Conservation (phyloP, 768 basidiomycete species). For the Russula sp. region DNA sequence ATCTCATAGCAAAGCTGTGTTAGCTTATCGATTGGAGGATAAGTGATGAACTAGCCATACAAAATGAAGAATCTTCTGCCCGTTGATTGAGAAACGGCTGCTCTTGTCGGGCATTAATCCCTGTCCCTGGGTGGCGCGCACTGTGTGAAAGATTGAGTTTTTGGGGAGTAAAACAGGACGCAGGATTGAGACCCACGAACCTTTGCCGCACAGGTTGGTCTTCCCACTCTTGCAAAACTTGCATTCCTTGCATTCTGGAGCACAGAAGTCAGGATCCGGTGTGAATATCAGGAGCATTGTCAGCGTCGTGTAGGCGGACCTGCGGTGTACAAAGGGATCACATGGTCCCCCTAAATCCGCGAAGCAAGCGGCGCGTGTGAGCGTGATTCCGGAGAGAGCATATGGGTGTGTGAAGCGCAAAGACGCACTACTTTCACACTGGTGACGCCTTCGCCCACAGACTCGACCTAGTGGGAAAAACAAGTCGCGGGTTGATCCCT, state of each 20-base stretch:
- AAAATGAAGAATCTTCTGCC: conserved; percentile 84
- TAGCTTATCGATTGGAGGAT: background rate
- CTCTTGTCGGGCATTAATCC: conserved; percentile 92
- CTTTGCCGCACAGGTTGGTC: conserved; percentile 96
- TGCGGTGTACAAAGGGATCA: conserved; percentile 93
- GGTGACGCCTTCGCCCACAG: conserved; percentile 94
- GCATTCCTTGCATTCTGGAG: conserved; percentile 80
- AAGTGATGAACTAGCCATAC: conserved; percentile 38
- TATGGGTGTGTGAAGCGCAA: background rate
- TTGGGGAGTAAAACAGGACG: background rate
- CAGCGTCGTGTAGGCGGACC: conserved; percentile 35
- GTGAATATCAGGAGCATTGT: background rate
- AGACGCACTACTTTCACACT: conserved; percentile 48
- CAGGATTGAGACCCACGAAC: conserved; percentile 33
- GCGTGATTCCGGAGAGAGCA: background rate
- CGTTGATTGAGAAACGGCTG: conserved; percentile 83
- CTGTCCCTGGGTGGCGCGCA: conserved; percentile 88
- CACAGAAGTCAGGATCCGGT: background rate
- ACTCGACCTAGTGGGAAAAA: conserved; percentile 64
- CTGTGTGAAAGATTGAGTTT: conserved; percentile 32
- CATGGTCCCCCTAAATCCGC: conserved; percentile 73
- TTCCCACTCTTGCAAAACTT: conserved; percentile 99
- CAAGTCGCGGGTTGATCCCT: conserved; percentile 25
- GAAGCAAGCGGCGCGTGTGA: background rate
- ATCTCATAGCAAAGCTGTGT: conserved; percentile 46